Percentiles rank a stretch among this genome's conserved stretches.
phyloP scores from a whole-genome alignment of 2,329 filamentous ascomycete genomes.

The Teratosphaeria zuluensis region DNA sequence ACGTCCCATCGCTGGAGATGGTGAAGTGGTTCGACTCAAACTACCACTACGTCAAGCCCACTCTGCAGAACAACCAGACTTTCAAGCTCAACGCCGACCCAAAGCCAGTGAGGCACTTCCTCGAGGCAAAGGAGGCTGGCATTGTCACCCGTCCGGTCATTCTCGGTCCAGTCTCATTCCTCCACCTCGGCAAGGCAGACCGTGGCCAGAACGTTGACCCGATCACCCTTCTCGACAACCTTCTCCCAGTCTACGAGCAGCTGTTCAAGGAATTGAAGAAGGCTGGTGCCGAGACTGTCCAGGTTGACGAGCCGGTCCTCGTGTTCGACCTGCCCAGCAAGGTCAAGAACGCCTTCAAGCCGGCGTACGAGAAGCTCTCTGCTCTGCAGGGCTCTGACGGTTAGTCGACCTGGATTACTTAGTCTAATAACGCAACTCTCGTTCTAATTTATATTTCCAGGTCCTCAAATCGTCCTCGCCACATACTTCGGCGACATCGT shows the following conservation, averaged over 20 bases:
- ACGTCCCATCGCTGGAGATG: constrained; percentile 87
- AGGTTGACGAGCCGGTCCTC: constrained; percentile 96
- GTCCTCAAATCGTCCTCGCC: constrained; percentile 80
- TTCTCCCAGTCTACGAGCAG: constrained; percentile 89
- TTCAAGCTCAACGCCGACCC: constrained; percentile 82
- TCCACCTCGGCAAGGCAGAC: constrained; percentile 95
- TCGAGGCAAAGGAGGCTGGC: constrained; percentile 95
- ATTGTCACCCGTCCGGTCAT: constrained; percentile 88
- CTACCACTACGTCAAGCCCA: constrained; percentile 99
- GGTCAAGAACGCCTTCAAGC: constrained; percentile 96
- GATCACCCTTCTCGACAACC: constrained; percentile 86
- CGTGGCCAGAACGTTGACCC: constrained; percentile 86
- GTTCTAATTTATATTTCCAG: constrained; percentile 25
- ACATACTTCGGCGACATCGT: constrained; percentile 99
- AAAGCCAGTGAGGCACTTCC: constrained; percentile 91
- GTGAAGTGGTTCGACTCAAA: constrained; percentile 99
- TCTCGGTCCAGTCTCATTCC: constrained; percentile 93
- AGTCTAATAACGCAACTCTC: not conserved
- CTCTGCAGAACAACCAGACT: constrained; percentile 89
- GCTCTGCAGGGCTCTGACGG: constrained; percentile 62
- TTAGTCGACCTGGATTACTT: constrained; percentile 49
- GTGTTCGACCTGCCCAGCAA: constrained; percentile 87
- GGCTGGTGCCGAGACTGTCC: constrained; percentile 89
- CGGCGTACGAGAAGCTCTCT: constrained; percentile 82
- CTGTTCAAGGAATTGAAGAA: constrained; percentile 88